phyloP scores from a whole-genome alignment of 257 asterid genomes.

The Eustoma russellianum region DNA sequence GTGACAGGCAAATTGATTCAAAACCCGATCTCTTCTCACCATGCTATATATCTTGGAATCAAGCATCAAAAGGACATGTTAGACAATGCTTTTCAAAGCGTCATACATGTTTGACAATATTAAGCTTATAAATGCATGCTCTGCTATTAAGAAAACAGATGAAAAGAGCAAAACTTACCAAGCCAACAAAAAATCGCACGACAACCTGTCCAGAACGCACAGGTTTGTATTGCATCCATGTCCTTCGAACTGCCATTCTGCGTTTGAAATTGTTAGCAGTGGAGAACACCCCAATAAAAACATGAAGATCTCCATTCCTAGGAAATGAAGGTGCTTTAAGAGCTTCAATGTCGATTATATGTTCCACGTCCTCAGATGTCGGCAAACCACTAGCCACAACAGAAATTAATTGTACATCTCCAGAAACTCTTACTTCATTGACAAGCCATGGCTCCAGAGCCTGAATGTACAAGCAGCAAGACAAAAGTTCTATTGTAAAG shows the following conservation, averaged over 20 bases:
- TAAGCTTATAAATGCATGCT: background rate
- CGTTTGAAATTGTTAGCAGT: constrained; percentile 97
- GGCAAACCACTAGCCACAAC: constrained; percentile 93
- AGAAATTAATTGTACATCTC: constrained; percentile 72
- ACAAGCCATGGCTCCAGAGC: constrained; percentile 97
- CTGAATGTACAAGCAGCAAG: constrained; percentile 25
- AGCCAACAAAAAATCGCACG: constrained; percentile 95
- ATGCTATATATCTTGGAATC: background rate
- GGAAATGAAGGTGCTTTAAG: constrained; percentile 65
- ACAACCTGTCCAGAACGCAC: constrained; percentile 82
- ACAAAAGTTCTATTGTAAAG: constrained; percentile 10
- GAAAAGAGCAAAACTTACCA: constrained; percentile 43
- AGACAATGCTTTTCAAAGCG: no score
- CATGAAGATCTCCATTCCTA: constrained; percentile 40
- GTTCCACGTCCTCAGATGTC: constrained; percentile 87
- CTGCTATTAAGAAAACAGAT: background rate
- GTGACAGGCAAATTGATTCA: no score
- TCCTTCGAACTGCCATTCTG: constrained; percentile 95
- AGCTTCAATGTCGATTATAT: constrained; percentile 57
- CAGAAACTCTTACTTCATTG: constrained; percentile 75
- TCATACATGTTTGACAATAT: no score
- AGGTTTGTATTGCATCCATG: constrained; percentile 95
- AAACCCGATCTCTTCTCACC: no score
- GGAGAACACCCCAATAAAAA: constrained; percentile 84
- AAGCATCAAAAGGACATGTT: background rate